These are phyloP conservation scores for Lentinula lateritia DNA, from an alignment of 768 basidiomycete genomes.

Conservation along the genomic window DNA sequence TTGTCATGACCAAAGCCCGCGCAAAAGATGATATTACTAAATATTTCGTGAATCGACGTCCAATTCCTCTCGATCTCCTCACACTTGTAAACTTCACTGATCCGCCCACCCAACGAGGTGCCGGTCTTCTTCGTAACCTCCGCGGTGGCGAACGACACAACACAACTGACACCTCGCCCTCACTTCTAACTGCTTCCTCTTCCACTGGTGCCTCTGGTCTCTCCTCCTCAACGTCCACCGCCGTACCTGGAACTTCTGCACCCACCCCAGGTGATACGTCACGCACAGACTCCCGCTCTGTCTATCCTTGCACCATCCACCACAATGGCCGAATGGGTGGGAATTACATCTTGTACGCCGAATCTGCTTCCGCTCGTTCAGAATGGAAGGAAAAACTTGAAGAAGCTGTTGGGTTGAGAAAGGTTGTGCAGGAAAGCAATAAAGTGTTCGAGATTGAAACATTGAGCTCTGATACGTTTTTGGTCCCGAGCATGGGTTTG, in stretches of 20 bases:
- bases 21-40: slow-evolving; percentile 71
- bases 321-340: slow-evolving; percentile 28
- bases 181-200: slow-evolving; percentile 14
- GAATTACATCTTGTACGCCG: slow-evolving; percentile 82
- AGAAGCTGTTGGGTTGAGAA: slow-evolving; percentile 81
- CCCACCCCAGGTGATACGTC: not conserved
- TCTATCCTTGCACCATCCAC: slow-evolving; percentile 85
- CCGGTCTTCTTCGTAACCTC: slow-evolving; percentile 66
- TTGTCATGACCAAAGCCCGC: slow-evolving; percentile 85
- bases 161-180: slow-evolving; percentile 11
- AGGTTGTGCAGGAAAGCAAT: slow-evolving; percentile 86
- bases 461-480: slow-evolving; percentile 83
- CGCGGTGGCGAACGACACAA: slow-evolving; percentile 30
- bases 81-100: slow-evolving; percentile 83
- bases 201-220: slow-evolving; percentile 27
- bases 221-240: not conserved
- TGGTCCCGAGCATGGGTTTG: slow-evolving; percentile 60
- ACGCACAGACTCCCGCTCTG: slow-evolving; percentile 51
- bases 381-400: slow-evolving; percentile 92
- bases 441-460: slow-evolving; percentile 94
- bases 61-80: slow-evolving; percentile 88
- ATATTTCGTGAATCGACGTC: slow-evolving; percentile 82
- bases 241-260: not conserved
- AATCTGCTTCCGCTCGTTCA: slow-evolving; percentile 62
- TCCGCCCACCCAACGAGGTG: slow-evolving; percentile 66